phyloP scores from a whole-genome alignment of 805 yeast species.

The Starmerella stigmatis region DNA sequence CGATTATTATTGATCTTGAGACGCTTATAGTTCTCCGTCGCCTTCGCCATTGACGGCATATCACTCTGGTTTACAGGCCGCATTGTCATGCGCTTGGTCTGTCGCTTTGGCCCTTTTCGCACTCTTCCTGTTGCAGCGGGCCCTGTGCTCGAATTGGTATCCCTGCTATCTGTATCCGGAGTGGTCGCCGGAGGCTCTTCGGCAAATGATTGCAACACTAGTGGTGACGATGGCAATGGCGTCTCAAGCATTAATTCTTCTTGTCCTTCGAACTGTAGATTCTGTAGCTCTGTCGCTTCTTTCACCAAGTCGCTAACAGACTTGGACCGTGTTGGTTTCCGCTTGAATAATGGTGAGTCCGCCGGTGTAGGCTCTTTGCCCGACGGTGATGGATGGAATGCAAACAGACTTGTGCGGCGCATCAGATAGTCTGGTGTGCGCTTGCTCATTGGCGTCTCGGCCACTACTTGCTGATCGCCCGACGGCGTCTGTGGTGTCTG shows the following conservation, averaged over 20 bases:
- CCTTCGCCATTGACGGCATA: conserved; percentile 11
- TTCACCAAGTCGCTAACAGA: conserved; percentile 16
- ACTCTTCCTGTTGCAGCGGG: neutral
- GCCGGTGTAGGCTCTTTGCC: neutral
- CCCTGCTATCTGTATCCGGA: too few relatives aligned
- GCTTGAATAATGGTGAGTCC: conserved; percentile 19
- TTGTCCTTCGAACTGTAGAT: neutral
- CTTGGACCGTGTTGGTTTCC: conserved; percentile 7
- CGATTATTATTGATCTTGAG: conserved; percentile 17
- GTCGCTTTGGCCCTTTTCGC: conserved; percentile 19
- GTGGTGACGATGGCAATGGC: neutral
- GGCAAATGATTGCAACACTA: neutral
- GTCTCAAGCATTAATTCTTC: neutral
- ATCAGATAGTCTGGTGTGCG: conserved; percentile 20
- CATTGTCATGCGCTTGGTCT: conserved; percentile 19
- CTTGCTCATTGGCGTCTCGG: conserved; percentile 21
- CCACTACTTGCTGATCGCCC: neutral
- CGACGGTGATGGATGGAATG: neutral
- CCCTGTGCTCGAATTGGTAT: too few relatives aligned
- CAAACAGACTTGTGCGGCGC: conserved; percentile 11
- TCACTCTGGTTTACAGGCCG: conserved; percentile 13
- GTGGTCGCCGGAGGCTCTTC: too few relatives aligned
- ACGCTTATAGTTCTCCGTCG: conserved; percentile 19
- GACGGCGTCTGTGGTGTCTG: conserved; percentile 5
- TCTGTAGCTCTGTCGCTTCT: conserved; percentile 12